Base-by-base conservation (phyloP, 2,329 filamentous ascomycete genomes). In the Rachicladosporium sp. region DNA sequence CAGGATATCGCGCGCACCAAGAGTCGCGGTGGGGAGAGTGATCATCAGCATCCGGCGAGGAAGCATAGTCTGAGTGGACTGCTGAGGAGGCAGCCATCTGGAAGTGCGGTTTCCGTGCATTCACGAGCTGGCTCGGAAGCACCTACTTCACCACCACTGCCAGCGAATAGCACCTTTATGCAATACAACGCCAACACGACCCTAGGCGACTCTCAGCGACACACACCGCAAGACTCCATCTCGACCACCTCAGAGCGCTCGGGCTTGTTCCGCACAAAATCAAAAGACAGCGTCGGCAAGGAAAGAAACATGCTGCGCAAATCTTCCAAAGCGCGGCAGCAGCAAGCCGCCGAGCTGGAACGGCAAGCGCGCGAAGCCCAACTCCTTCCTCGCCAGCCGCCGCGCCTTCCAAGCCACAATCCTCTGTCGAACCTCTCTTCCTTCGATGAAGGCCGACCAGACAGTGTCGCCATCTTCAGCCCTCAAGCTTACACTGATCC, bases 391-490 rank as follows among this genome's bases (percentile, higher is more conserved):
- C 69, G 69, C 53, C 67, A 69, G 36, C 74, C 78, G 41, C 79
- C 79, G 42, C 72, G 71, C 50, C 65, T 77, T 23, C 73, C 73
- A 21, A 41, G 39, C 19, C 61, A 62, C 50, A 57, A 57, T 61
- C 51, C 65, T 55, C 46, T 71, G 56, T 54, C 63, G 56, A 52
- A 67, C 66, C 56, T 78, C 41, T 67, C 72, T 47, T 69, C 67
- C 10, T 78, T 78, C 48, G 80, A 85, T 41, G 64, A 74, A 37
- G 68, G 59, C 35, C 63, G 78, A 45, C 71, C 77, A 23, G 79
- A 83, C 51, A 74, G 74, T 6, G 61, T 76, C 43, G 71, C 74
- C 49, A 75, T 75, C 53, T 49, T 72, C 76, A 41, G 69, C 68
- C 51, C 48, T 38, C 44, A 50, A 43, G 54, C 57, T 41, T 54